A percentile compares a stretch with the other conserved stretches of the same genome.
Evolutionary conservation across 1,139 yeast genomes (phyloP).

Genomic region (Oligophagozyma castellii): DNA sequence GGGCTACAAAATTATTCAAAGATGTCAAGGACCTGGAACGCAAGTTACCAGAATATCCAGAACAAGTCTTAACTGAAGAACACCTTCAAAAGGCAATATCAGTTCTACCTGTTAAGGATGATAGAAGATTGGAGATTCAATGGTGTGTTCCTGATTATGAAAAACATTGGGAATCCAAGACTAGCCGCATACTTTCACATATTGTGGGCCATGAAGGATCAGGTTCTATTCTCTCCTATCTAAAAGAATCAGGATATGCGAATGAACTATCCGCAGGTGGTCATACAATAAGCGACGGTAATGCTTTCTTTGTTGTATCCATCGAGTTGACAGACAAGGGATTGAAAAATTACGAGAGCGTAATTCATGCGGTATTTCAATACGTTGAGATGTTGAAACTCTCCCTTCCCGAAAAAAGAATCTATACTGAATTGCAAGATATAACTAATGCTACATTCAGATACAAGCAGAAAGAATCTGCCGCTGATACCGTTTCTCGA

Average conservation of each 20-base stretch:
- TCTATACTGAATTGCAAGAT: constrained; percentile 35
- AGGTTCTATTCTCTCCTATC: constrained; percentile 61
- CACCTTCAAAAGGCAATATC: constrained; percentile 42
- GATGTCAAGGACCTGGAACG: constrained; percentile 41
- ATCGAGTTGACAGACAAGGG: constrained; percentile 71
- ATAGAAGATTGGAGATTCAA: constrained; percentile 48
- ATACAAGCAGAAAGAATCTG: constrained; percentile 52
- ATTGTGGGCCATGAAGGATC: constrained; percentile 83
- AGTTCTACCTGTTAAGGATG: constrained; percentile 76
- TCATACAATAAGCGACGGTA: constrained; percentile 54
- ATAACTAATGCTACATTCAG: constrained; percentile 40
- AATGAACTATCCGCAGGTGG: constrained; percentile 66
- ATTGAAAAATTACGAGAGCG: constrained; percentile 45
- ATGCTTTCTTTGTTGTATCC: constrained; percentile 50
- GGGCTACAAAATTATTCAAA: constrained; percentile 61
- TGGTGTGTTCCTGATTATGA: constrained; percentile 70
- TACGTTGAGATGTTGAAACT: constrained; percentile 47
- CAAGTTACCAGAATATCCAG: constrained; percentile 31
- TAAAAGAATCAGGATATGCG: constrained; percentile 71
- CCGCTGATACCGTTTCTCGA: constrained; percentile 45
- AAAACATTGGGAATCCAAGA: constrained; percentile 50
- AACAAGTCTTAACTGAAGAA: constrained; percentile 30
- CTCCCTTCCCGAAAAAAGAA: constrained; percentile 47
- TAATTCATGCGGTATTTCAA: constrained; percentile 49
- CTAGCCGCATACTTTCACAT: constrained; percentile 61